These are phyloP conservation scores for Yarrowia hollandica DNA, from an alignment of 805 yeast species.

Conservation along the genomic window DNA sequence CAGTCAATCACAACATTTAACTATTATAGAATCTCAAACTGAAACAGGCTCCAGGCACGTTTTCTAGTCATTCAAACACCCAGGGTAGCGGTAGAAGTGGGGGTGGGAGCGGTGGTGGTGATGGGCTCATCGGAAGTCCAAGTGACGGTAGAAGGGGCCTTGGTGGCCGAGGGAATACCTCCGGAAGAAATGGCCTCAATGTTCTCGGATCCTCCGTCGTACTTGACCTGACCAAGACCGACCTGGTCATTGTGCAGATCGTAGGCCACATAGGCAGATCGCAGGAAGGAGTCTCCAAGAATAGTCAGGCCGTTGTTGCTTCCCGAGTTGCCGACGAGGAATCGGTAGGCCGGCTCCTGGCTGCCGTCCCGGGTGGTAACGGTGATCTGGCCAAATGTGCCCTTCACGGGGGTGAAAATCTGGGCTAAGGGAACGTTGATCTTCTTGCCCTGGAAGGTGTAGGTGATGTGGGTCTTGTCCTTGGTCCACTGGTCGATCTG, in stretches of 20 bases:
- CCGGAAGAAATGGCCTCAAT: constrained; percentile 34
- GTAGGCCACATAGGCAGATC: constrained; percentile 61
- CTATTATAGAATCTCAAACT: too few relatives aligned
- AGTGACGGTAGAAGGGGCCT: background rate
- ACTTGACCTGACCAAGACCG: constrained; percentile 52
- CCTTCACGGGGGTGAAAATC: background rate
- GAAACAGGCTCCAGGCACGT: too few relatives aligned
- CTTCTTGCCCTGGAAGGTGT: constrained; percentile 20
- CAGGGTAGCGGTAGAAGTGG: too few relatives aligned
- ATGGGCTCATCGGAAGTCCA: background rate
- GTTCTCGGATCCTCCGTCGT: constrained; percentile 1
- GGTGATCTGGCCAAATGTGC: too few relatives aligned
- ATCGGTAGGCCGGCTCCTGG: background rate
- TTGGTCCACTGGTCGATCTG: background rate
- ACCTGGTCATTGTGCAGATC: constrained; percentile 56
- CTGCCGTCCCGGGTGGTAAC: background rate
- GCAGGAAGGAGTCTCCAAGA: constrained; percentile 58
- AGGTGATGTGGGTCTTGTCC: background rate
- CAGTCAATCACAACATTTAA: too few relatives aligned
- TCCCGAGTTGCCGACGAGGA: background rate
- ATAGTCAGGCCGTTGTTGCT: background rate
- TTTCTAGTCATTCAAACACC: too few relatives aligned
- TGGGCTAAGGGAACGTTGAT: background rate
- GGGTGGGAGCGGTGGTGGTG: background rate
- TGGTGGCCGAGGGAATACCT: constrained; percentile 33